Evolutionary conservation across 129 eudicot genomes (phyloP).

Genomic region (Mikania micrantha): DNA sequence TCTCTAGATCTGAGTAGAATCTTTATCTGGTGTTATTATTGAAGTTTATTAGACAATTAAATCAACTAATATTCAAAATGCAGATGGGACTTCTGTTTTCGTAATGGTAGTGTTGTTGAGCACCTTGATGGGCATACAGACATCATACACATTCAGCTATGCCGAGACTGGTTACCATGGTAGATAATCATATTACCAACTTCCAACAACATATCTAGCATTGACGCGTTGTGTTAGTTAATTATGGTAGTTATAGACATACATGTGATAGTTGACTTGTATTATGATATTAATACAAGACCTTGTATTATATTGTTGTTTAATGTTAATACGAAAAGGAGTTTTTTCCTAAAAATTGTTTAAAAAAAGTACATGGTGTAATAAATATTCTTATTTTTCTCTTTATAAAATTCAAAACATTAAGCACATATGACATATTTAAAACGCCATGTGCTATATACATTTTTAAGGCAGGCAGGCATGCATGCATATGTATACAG

Average conservation of each 20-base stretch:
- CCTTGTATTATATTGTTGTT: background rate
- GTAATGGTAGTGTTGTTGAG: slow-evolving; percentile 63
- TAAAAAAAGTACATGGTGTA: no score
- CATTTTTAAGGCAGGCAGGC: no score
- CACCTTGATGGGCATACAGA: slow-evolving; percentile 95
- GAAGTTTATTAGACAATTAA: background rate
- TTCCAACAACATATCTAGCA: background rate
- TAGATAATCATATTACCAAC: no score
- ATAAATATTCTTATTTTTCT: no score
- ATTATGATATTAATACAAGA: background rate
- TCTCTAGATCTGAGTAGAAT: slow-evolving; percentile 74
- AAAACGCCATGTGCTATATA: no score
- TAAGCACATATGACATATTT: no score
- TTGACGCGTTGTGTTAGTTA: background rate
- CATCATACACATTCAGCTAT: slow-evolving; percentile 66
- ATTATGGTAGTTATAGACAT: background rate
- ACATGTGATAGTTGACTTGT: background rate
- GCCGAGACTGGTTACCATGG: slow-evolving; percentile 84
- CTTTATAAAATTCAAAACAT: no score
- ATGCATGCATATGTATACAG: background rate
- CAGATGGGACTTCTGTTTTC: slow-evolving; percentile 90
- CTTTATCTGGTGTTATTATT: background rate
- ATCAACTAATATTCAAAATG: slow-evolving; percentile 4
- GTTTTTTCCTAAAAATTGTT: no score
- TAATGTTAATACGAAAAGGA: no score